These are phyloP conservation scores for Leucosporidium creatinivorum DNA, from an alignment of 768 basidiomycete species.

Conservation along the genomic window DNA sequence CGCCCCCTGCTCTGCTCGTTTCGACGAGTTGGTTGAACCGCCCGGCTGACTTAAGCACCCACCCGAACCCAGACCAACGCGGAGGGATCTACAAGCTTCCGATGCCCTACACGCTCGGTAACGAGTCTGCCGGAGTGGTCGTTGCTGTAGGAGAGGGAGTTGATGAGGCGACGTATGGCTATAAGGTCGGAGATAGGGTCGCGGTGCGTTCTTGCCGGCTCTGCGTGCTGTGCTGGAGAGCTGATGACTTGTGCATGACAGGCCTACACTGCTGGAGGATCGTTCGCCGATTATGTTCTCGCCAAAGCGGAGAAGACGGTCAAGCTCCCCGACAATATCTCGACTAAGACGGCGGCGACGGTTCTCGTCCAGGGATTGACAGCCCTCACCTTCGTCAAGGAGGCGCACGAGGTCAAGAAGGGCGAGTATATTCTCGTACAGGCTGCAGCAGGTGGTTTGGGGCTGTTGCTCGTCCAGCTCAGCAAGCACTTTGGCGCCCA, in stretches of 20 bases:
- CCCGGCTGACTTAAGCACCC: conserved; percentile 36
- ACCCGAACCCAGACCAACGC: conserved; percentile 66
- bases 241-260: background rate
- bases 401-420: conserved; percentile 72
- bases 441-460: conserved; percentile 86
- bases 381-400: conserved; percentile 65
- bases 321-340: conserved; percentile 54
- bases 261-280: conserved; percentile 36
- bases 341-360: conserved; percentile 52
- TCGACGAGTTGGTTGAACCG: background rate
- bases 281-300: conserved; percentile 63
- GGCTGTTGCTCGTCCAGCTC: conserved; percentile 44
- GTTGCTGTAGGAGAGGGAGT: conserved; percentile 60
- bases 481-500: conserved; percentile 68
- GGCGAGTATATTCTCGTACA: conserved; percentile 51
- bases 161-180: conserved; percentile 57
- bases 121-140: conserved; percentile 70
- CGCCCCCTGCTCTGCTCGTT: background rate
- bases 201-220: conserved; percentile 46
- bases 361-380: conserved; percentile 64
- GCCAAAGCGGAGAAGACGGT: conserved; percentile 58
- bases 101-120: conserved; percentile 56
- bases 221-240: background rate
- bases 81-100: conserved; percentile 47
- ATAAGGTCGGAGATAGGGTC: conserved; percentile 63